Evolutionary conservation across 208 protist species (phyloP).

Genomic region (Acanthamoeba castellanii): DNA sequence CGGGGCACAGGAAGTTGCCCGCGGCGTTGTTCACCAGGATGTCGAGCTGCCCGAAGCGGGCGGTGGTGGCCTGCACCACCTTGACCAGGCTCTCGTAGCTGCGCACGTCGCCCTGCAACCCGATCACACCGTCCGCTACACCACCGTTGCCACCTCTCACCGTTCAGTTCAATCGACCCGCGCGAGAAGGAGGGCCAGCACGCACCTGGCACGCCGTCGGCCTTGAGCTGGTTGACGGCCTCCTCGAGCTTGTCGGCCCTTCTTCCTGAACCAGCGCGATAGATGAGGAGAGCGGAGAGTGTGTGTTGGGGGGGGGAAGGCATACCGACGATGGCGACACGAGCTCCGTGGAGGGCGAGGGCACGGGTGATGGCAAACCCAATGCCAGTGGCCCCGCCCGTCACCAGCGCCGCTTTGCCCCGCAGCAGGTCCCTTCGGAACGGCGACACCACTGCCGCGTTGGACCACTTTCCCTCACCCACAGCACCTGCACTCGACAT

Average conservation of each 20-base stretch:
- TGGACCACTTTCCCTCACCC: conserved; percentile 1
- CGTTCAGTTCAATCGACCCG: neutral
- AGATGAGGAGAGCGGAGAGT: neutral
- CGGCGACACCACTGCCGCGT: neutral
- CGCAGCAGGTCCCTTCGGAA: conserved; percentile 70
- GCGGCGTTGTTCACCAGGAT: conserved; percentile 83
- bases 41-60: conserved; percentile 43
- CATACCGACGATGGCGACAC: conserved; percentile 40
- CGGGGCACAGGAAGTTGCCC: conserved; percentile 83
- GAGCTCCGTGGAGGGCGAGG: conserved; percentile 69
- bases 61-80: neutral
- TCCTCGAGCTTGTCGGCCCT: conserved; percentile 34
- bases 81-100: conserved; percentile 12
- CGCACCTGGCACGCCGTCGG: conserved; percentile 10
- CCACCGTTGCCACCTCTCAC: too few relatives aligned
- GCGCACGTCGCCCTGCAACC: conserved; percentile 70
- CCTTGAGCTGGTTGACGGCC: conserved; percentile 53
- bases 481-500: neutral
- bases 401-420: conserved; percentile 82
- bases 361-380: conserved; percentile 76
- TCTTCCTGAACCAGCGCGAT: neutral
- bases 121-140: neutral
- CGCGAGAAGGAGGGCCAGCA: neutral
- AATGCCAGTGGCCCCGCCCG: conserved; percentile 84
- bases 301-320: neutral